These are phyloP conservation scores for Postia placenta DNA, from an alignment of 768 basidiomycete species.

Conservation along the genomic window DNA sequence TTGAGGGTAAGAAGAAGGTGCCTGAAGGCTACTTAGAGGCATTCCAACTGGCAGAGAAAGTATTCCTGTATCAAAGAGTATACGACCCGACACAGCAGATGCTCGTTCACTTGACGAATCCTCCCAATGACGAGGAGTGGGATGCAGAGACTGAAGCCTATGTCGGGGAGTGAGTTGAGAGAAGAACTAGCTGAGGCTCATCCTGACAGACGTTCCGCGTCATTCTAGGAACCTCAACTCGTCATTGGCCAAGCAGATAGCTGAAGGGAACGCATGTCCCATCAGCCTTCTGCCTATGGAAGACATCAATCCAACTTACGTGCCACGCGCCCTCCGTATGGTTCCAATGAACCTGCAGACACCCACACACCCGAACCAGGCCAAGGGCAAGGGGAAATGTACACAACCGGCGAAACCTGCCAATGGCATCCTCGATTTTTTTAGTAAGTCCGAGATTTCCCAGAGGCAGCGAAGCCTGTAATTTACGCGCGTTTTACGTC, in stretches of 20 bases:
- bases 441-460: conserved; percentile 39
- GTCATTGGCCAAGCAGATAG: conserved; percentile 57
- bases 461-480: conserved; percentile 1
- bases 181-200: neutral
- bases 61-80: conserved; percentile 89
- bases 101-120: conserved; percentile 65
- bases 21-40: conserved; percentile 69
- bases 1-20: conserved; percentile 82
- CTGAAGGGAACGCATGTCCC: conserved; percentile 67
- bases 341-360: conserved; percentile 18
- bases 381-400: conserved; percentile 39
- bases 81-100: conserved; percentile 66
- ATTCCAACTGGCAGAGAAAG: conserved; percentile 82
- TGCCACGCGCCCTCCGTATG: conserved; percentile 46
- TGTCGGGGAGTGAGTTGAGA: conserved; percentile 55
- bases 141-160: conserved; percentile 60
- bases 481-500: conserved; percentile 7
- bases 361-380: conserved; percentile 18
- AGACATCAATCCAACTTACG: conserved; percentile 70
- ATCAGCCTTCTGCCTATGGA: conserved; percentile 59
- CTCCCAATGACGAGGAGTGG: conserved; percentile 47
- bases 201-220: conserved; percentile 5
- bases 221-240: conserved; percentile 55
- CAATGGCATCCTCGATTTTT: conserved; percentile 50
- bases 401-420: conserved; percentile 28